These are phyloP conservation scores for Penicillium sp. DNA, from an alignment of 2,329 filamentous ascomycete genomes.

Conservation along the genomic window DNA sequence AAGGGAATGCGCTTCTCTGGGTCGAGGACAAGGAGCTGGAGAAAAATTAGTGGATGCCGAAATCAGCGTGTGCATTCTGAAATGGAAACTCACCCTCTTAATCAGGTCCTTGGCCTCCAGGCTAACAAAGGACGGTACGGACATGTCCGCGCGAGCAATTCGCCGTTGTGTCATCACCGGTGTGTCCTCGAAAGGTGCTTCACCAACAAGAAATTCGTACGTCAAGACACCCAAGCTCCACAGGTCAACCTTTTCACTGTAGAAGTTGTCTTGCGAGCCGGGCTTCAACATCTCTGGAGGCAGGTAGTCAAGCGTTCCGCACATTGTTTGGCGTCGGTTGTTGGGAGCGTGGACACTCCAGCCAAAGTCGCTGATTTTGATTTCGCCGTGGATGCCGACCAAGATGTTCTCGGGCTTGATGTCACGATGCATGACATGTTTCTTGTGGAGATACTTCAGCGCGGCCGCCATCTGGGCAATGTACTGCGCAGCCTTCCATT, in stretches of 20 bases:
- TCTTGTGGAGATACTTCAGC: conserved; percentile 84
- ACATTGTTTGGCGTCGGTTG: conserved; percentile 89
- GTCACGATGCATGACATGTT: conserved; percentile 94
- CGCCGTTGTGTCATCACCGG: conserved; percentile 88
- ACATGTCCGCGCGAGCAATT: conserved; percentile 87
- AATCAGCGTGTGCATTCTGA: neutral
- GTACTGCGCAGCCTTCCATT: conserved; percentile 82
- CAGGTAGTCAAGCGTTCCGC: conserved; percentile 93
- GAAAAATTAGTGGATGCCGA: conserved; percentile 10
- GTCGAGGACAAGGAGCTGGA: conserved; percentile 77
- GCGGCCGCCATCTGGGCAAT: conserved; percentile 88
- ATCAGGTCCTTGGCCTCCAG: conserved; percentile 87
- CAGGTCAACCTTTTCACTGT: conserved; percentile 90
- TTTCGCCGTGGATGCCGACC: conserved; percentile 91
- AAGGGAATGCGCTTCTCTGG: conserved; percentile 89
- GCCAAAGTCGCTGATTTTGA: conserved; percentile 97
- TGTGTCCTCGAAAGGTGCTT: conserved; percentile 95
- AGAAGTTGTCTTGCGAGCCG: conserved; percentile 75
- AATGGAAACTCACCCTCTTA: conserved; percentile 59
- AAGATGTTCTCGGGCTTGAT: conserved; percentile 98
- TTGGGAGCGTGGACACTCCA: conserved; percentile 98
- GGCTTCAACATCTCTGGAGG: conserved; percentile 95
- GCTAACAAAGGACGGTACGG: conserved; percentile 83
- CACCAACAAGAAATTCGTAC: conserved; percentile 92
- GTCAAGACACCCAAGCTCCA: conserved; percentile 94